These are phyloP conservation scores for Hyaloscypha variabilis DNA, from an alignment of 495 filamentous ascomycete genomes.

Conservation along the genomic window DNA sequence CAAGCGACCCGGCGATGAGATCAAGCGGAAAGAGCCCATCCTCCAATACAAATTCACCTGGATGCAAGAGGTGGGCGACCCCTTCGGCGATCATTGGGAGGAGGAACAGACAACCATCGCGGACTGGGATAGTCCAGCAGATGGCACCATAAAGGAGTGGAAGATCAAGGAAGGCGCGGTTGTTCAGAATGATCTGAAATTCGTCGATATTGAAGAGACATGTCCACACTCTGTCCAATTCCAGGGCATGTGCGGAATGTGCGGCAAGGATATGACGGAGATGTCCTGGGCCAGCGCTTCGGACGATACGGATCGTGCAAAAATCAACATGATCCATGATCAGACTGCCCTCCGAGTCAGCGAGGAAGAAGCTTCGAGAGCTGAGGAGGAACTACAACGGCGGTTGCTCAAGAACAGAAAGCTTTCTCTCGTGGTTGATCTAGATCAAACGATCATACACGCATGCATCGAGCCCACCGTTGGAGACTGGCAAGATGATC, in stretches of 20 bases:
- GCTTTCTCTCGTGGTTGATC: slow-evolving; percentile 91
- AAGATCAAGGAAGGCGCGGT: slow-evolving; percentile 71
- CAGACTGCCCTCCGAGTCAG: slow-evolving; percentile 79
- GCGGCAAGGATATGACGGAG: slow-evolving; percentile 96
- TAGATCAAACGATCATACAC: slow-evolving; percentile 98
- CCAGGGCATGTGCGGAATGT: slow-evolving; percentile 84
- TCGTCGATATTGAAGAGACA: slow-evolving; percentile 84
- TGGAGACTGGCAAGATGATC: slow-evolving; percentile 90
- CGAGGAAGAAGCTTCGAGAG: slow-evolving; percentile 70
- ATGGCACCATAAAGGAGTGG: slow-evolving; percentile 78
- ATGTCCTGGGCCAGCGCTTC: slow-evolving; percentile 52
- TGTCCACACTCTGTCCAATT: slow-evolving; percentile 92
- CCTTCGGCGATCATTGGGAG: slow-evolving; percentile 65
- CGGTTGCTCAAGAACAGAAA: slow-evolving; percentile 78
- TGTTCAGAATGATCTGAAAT: slow-evolving; percentile 58
- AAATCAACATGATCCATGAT: slow-evolving; percentile 92
- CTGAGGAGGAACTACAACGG: slow-evolving; percentile 84
- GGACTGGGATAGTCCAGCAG: slow-evolving; percentile 78
- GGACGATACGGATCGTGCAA: slow-evolving; percentile 73
- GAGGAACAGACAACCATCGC: slow-evolving; percentile 73
- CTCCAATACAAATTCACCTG: slow-evolving; percentile 83
- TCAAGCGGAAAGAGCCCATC: slow-evolving; percentile 74
- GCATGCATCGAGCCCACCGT: slow-evolving; percentile 96
- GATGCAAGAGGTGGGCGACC: slow-evolving; percentile 72
- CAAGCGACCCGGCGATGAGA: slow-evolving; percentile 70